Percentiles rank a stretch among this genome's conserved stretches.
These are phyloP conservation scores for Puccinellia tenuiflora DNA, from an alignment of 176 grass and related monocot genomes.

Conservation along the genomic window DNA sequence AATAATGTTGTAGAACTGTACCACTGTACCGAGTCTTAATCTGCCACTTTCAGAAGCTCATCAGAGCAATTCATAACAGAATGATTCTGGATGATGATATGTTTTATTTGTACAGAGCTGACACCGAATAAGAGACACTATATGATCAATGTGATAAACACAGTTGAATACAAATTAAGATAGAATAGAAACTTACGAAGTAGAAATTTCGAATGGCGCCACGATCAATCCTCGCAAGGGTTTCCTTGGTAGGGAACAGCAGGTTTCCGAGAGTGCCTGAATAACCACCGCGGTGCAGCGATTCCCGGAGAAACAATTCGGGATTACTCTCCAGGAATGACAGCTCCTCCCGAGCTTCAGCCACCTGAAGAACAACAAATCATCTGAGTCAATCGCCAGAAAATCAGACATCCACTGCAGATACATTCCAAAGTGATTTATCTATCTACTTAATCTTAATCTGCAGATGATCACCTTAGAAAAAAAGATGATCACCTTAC, in stretches of 20 bases:
- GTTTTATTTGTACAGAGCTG: too few relatives aligned
- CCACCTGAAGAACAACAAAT: slow-evolving; percentile 25
- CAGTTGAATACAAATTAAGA: too few relatives aligned
- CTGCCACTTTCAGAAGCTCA: too few relatives aligned
- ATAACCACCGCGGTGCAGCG: slow-evolving; percentile 39
- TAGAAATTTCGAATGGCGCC: slow-evolving; percentile 29
- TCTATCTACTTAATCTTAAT: not conserved
- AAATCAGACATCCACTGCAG: too few relatives aligned
- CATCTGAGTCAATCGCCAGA: not conserved
- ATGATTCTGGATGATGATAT: too few relatives aligned
- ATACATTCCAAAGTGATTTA: not conserved
- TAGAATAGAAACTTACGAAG: too few relatives aligned
- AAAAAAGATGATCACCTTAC: slow-evolving; percentile 49
- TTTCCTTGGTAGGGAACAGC: slow-evolving; percentile 8
- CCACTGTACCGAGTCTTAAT: too few relatives aligned
- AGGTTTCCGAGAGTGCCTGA: slow-evolving; percentile 40
- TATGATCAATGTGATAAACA: too few relatives aligned
- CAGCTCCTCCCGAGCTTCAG: slow-evolving; percentile 27
- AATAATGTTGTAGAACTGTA: too few relatives aligned
- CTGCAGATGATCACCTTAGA: slow-evolving; percentile 27
- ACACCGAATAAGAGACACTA: too few relatives aligned
- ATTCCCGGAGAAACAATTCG: slow-evolving; percentile 35
- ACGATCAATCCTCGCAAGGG: slow-evolving; percentile 19
- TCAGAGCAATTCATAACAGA: too few relatives aligned
- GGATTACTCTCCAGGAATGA: slow-evolving; percentile 14